phyloP scores from a whole-genome alignment of 1,284 basidiomycete genomes.

The Cutaneotrichosporon spelunceum region DNA sequence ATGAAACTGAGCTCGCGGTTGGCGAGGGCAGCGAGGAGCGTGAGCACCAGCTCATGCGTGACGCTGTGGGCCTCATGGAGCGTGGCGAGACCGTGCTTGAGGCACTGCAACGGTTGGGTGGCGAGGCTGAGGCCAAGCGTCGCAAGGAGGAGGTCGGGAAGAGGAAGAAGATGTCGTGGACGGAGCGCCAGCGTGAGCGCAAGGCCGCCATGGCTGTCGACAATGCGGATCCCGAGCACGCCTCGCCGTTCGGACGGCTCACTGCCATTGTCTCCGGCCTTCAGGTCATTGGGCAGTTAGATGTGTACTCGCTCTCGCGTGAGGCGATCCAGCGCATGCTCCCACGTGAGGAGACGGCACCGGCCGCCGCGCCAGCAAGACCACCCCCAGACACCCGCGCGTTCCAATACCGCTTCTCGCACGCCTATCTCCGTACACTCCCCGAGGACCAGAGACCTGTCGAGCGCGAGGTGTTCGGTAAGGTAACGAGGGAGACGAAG shows the following conservation, averaged over 20 bases:
- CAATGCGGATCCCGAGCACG: constrained; percentile 28
- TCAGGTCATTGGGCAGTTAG: constrained; percentile 48
- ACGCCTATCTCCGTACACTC: constrained; percentile 44
- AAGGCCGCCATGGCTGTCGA: constrained; percentile 42
- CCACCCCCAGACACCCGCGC: constrained; percentile 36
- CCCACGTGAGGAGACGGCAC: constrained; percentile 27
- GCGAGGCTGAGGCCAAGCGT: constrained; percentile 61
- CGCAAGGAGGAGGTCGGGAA: constrained; percentile 51
- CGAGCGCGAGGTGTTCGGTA: constrained; percentile 51
- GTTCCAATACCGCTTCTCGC: constrained; percentile 52
- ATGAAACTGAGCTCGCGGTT: constrained; percentile 57
- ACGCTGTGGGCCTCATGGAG: constrained; percentile 69
- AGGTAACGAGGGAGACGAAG: constrained; percentile 14
- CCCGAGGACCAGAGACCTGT: constrained; percentile 49
- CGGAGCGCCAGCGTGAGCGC: constrained; percentile 50
- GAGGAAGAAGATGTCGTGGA: constrained; percentile 45
- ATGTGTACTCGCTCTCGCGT: constrained; percentile 51
- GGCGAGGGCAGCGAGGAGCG: constrained; percentile 52
- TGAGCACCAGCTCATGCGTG: constrained; percentile 64
- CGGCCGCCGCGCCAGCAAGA: constrained; percentile 12
- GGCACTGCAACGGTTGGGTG: constrained; percentile 80
- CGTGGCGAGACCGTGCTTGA: constrained; percentile 88
- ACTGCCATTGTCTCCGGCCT: constrained; percentile 48
- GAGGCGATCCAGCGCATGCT: constrained; percentile 52
- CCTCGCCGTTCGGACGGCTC: constrained; percentile 49